Evolutionary conservation across 2,329 filamentous ascomycete genomes (phyloP).

Genomic region (Fusarium chlamydosporum): DNA sequence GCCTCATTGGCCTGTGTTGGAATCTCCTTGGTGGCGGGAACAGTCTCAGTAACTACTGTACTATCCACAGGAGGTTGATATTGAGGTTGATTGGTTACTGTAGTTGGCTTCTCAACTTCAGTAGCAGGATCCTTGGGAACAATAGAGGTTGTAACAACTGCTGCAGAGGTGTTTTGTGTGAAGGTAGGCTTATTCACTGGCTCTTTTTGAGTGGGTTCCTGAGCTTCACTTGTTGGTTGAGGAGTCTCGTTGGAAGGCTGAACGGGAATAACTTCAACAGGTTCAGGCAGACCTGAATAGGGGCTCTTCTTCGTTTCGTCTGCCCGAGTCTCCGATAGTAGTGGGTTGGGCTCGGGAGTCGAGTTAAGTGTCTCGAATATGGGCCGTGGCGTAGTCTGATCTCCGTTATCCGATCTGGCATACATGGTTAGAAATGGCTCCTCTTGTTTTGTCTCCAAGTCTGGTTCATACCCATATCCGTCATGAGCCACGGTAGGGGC

Average conservation of each 20-base stretch:
- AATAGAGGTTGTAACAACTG: constrained; percentile 43
- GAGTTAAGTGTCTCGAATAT: constrained; percentile 48
- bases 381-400: constrained; percentile 46
- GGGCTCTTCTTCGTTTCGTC: constrained; percentile 22
- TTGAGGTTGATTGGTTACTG: constrained; percentile 19
- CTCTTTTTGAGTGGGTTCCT: constrained; percentile 26
- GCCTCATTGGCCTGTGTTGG: constrained; percentile 9
- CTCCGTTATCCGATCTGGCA: constrained; percentile 30
- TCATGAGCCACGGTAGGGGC: constrained; percentile 39
- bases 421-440: constrained; percentile 26
- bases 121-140: constrained; percentile 34
- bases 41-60: constrained; percentile 9
- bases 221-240: constrained; percentile 19
- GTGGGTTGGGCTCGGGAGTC: constrained; percentile 37
- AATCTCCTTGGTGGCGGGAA: constrained; percentile 3
- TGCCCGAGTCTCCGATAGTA: constrained; percentile 26
- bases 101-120: constrained; percentile 7
- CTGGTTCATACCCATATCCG: constrained; percentile 37
- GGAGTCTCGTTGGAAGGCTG: constrained; percentile 12
- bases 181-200: constrained; percentile 31
- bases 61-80: constrained; percentile 13
- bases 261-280: constrained; percentile 44
- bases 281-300: constrained; percentile 17
- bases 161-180: constrained; percentile 36
- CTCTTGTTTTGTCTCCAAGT: not conserved